Base-by-base conservation (phyloP, 1,139 yeast genomes). In the Pichia inconspicua region DNA sequence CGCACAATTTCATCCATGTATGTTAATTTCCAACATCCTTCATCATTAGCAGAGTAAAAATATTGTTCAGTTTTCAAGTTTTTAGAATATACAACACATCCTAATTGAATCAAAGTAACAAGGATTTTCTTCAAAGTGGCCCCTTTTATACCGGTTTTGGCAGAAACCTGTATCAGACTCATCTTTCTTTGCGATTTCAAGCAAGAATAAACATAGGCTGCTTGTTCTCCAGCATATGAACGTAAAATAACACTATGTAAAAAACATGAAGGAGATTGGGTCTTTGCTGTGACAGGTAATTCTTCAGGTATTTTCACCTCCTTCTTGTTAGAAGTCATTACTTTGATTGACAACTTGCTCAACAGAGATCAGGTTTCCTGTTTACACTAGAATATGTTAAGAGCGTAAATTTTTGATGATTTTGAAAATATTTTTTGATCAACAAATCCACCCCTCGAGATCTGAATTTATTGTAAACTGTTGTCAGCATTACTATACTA, bases 1-100 rank as follows among this genome's bases (percentile, higher is more conserved):
- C 76, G 67, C 37, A 87, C 72, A 52, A 89, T 80, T 46, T 86
- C 86, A 32, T 96, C 97, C 36, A 90, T 74, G 65, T 88, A 86
- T 32, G 89, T 63, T 47, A 87, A 69, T 47, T 77, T 65, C 56
- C 80, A 71, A 25, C 83, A 68, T 7, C 95, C 95, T 28, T 70
- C 73, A 54, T 81, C 82, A 58, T 83, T 75, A 53, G 82, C 77
- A 37, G 72, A 73, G 62, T 88, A 89, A 56, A 69, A 77, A 1
- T 62, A 58, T 17, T 54, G 55, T 4, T 58, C 61, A 8, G 63
- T 63, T 17, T 66, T 48, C 30, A 45, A 34, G 15, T 48, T 43
- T 4, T 42, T 37, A 9, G 40, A 45, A 57, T 75, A 76, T 25
- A 69, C 71, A 22, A 82, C 74, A 62, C 90, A 81, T 53, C 78